Evolutionary conservation across 345 rosid genomes (phyloP).

Genomic region (Leavenworthia alabamica): DNA sequence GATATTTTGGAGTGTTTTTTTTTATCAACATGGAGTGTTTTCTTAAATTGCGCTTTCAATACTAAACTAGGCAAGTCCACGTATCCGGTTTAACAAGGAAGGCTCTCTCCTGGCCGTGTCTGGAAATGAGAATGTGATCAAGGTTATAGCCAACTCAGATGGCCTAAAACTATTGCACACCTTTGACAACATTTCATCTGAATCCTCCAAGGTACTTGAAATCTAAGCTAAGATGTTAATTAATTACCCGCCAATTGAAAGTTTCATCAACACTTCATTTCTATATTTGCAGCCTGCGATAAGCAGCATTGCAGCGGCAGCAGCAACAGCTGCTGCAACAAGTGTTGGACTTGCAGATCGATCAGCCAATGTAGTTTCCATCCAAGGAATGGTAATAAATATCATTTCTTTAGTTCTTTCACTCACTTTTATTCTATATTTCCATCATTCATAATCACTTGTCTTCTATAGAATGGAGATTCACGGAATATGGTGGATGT

Average conservation of each 20-base stretch:
- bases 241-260: constrained; percentile 10
- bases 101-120: constrained; percentile 85
- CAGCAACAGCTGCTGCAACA: constrained; percentile 45
- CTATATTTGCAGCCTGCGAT: constrained; percentile 47
- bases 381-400: constrained; percentile 63
- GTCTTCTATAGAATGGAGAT: constrained; percentile 66
- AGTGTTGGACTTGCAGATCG: constrained; percentile 77
- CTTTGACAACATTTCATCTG: constrained; percentile 67
- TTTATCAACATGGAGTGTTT: not conserved
- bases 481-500: constrained; percentile 76
- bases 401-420: not conserved
- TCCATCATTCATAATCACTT: constrained; percentile 6
- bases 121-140: constrained; percentile 69
- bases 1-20: no score
- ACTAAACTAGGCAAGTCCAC: constrained; percentile 59
- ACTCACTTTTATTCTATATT: not conserved
- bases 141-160: constrained; percentile 72
- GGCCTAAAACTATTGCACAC: constrained; percentile 58
- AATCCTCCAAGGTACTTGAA: constrained; percentile 50
- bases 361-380: constrained; percentile 48
- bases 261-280: constrained; percentile 12
- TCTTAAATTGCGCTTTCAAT: not conserved
- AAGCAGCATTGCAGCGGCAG: constrained; percentile 50
- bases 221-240: constrained; percentile 7
- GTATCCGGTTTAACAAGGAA: constrained; percentile 80